phyloP scores from a whole-genome alignment of 2,329 filamentous ascomycete species.

The Alternaria sp. region DNA sequence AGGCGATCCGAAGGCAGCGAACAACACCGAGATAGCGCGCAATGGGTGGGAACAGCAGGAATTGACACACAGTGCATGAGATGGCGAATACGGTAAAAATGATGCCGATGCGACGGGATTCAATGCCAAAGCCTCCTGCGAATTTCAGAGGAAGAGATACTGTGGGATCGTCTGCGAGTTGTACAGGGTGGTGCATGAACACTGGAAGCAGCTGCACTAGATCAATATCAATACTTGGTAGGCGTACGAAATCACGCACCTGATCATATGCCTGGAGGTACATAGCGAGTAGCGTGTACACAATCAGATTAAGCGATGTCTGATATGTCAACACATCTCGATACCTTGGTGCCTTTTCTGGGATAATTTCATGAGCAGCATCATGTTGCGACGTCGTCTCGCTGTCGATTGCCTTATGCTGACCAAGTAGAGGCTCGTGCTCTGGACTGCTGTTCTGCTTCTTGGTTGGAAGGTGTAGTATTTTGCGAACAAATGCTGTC shows the following conservation, averaged over 20 bases:
- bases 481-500: conserved; percentile 34
- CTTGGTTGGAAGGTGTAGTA: conserved; percentile 19
- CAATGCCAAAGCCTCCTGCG: conserved; percentile 76
- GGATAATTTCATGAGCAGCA: conserved; percentile 1
- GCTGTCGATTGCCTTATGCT: conserved; percentile 25
- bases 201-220: conserved; percentile 70
- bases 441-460: conserved; percentile 21
- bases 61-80: conserved; percentile 80
- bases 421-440: conserved; percentile 39
- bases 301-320: conserved; percentile 74
- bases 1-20: conserved; percentile 72
- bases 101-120: conserved; percentile 77
- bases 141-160: conserved; percentile 79
- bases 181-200: conserved; percentile 78
- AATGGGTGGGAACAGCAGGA: conserved; percentile 80
- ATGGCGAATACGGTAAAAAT: conserved; percentile 86
- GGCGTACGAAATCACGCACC: conserved; percentile 17
- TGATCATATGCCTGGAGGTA: conserved; percentile 88
- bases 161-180: conserved; percentile 59
- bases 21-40: conserved; percentile 77
- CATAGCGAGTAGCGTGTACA: conserved; percentile 81
- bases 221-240: conserved; percentile 8
- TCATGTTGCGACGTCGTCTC: conserved; percentile 16
- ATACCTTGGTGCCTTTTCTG: conserved; percentile 49
- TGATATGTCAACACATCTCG: conserved; percentile 75